Evolutionary conservation across 2,329 filamentous ascomycete genomes (phyloP).

Genomic region (Sphaceloma murrayae): DNA sequence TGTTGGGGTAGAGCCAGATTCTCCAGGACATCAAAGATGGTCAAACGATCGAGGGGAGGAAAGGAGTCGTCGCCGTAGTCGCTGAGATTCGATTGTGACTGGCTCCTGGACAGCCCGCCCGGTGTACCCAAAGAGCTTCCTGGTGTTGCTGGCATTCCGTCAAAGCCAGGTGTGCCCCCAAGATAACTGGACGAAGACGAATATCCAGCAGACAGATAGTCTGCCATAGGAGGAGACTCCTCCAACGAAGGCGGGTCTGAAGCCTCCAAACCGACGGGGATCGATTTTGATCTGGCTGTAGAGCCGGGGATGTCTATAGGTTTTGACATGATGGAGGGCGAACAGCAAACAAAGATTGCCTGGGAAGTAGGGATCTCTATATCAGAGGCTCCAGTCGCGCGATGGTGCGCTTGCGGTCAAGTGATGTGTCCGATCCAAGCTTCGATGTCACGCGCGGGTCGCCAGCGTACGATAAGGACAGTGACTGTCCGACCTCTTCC

Average conservation of each 20-base stretch:
- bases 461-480: not conserved
- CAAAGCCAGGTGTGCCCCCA: not conserved
- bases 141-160: constrained; percentile 24
- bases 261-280: constrained; percentile 15
- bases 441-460: constrained; percentile 4
- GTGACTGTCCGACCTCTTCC: not conserved
- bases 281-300: constrained; percentile 16
- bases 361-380: too few relatives aligned
- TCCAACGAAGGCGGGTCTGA: constrained; percentile 2
- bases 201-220: constrained; percentile 30
- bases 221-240: constrained; percentile 17
- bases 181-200: constrained; percentile 25
- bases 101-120: constrained; percentile 54
- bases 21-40: constrained; percentile 86
- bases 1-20: constrained; percentile 84
- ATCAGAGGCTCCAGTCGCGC: too few relatives aligned
- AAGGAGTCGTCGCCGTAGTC: constrained; percentile 66
- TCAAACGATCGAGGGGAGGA: constrained; percentile 79
- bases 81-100: constrained; percentile 17
- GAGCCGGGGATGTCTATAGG: constrained; percentile 20
- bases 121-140: constrained; percentile 37
- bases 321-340: constrained; percentile 20
- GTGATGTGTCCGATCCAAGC: constrained; percentile 5
- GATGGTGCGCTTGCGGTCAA: not conserved
- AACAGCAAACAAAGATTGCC: not conserved